phyloP scores from a whole-genome alignment of 768 basidiomycete genomes.

The Boletus edulis region DNA sequence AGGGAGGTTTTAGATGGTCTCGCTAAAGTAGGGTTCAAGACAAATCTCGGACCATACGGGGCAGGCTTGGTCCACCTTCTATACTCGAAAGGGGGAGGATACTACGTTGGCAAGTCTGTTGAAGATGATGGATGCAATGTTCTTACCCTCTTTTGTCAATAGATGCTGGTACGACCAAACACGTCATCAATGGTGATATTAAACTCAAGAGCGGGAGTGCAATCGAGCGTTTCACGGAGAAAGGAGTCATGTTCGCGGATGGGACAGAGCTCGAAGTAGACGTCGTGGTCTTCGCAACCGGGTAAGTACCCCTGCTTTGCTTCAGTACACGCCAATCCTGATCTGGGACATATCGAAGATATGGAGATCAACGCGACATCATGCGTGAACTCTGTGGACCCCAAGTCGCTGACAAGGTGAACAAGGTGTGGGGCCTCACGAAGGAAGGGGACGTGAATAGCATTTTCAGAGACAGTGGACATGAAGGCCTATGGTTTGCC shows the following conservation, averaged over 20 bases:
- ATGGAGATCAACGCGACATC: slow-evolving; percentile 42
- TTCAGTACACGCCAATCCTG: too few species aligned
- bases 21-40: slow-evolving; percentile 37
- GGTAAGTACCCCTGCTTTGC: slow-evolving; percentile 11
- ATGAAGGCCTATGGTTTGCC: slow-evolving; percentile 36
- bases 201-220: slow-evolving; percentile 46
- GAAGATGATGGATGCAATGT: neutral
- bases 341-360: slow-evolving; percentile 29
- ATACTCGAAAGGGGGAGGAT: slow-evolving; percentile 34
- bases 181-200: slow-evolving; percentile 47
- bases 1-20: slow-evolving; percentile 40
- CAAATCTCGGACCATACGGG: slow-evolving; percentile 33
- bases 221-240: slow-evolving; percentile 30
- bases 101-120: slow-evolving; percentile 35
- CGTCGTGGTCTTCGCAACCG: slow-evolving; percentile 33
- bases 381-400: slow-evolving; percentile 46
- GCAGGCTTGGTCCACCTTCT: slow-evolving; percentile 33
- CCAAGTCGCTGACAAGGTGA: slow-evolving; percentile 43
- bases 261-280: slow-evolving; percentile 31
- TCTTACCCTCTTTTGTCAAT: neutral
- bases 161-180: slow-evolving; percentile 41
- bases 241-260: slow-evolving; percentile 20
- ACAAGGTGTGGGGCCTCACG: slow-evolving; percentile 59
- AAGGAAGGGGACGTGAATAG: slow-evolving; percentile 59
- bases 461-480: slow-evolving; percentile 30